Percentiles rank a stretch among this genome's conserved stretches.
Evolutionary conservation across 345 rosid genomes (phyloP).

Genomic region (Syzygium aqueum): DNA sequence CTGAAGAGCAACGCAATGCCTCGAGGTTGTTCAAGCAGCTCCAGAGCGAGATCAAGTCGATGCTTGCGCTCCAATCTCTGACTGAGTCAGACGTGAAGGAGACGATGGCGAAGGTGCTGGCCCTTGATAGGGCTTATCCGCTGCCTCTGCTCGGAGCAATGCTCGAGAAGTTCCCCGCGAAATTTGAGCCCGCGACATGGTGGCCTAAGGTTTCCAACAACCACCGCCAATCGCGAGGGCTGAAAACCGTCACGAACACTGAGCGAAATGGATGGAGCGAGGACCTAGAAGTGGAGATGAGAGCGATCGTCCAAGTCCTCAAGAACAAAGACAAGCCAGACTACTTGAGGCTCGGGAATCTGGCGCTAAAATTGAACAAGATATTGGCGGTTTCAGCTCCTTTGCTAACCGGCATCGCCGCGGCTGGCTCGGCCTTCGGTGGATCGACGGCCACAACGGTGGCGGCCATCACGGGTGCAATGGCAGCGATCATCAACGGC

Average conservation of each 20-base stretch:
- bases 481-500: constrained; percentile 20
- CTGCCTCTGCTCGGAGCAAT: constrained; percentile 32
- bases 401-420: constrained; percentile 26
- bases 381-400: constrained; percentile 34
- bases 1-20: constrained; percentile 33
- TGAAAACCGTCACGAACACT: neutral
- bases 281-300: constrained; percentile 30
- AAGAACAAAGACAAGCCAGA: constrained; percentile 28
- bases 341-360: constrained; percentile 25
- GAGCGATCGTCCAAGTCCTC: constrained; percentile 19
- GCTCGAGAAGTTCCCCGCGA: constrained; percentile 22
- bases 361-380: constrained; percentile 35
- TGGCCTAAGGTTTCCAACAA: constrained; percentile 8
- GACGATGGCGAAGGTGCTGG: constrained; percentile 15
- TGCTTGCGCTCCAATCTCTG: constrained; percentile 2
- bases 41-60: constrained; percentile 5
- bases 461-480: constrained; percentile 23
- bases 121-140: constrained; percentile 30
- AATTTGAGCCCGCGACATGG: constrained; percentile 23
- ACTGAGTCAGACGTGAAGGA: constrained; percentile 8
- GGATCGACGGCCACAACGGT: constrained; percentile 4
- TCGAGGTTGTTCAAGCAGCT: constrained; percentile 24
- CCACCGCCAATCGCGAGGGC: neutral
- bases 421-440: constrained; percentile 11
- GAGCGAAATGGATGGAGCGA: constrained; percentile 20